These are phyloP conservation scores for Aspergillus tanneri DNA, from an alignment of 2,329 filamentous ascomycete species.

Conservation along the genomic window DNA sequence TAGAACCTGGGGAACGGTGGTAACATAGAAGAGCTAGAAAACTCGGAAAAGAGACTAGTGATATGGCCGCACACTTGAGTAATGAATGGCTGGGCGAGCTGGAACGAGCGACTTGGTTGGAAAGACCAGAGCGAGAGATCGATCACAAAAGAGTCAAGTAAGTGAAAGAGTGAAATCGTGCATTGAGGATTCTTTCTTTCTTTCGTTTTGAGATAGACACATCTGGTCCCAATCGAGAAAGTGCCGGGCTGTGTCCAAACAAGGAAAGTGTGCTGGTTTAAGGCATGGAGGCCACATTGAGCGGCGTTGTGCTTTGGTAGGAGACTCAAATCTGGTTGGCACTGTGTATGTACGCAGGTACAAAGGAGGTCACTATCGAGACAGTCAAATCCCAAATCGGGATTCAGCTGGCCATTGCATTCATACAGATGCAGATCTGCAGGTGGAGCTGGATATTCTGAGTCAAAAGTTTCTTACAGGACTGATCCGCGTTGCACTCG, in stretches of 20 bases:
- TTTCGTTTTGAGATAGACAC: no score
- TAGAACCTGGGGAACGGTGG: slow-evolving; percentile 40
- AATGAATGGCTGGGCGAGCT: background rate
- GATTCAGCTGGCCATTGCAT: slow-evolving; percentile 36
- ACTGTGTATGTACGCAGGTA: no score
- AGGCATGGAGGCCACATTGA: no score
- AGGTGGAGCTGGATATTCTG: slow-evolving; percentile 36
- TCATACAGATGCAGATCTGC: slow-evolving; percentile 39
- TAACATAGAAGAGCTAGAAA: slow-evolving; percentile 6
- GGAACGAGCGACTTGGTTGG: background rate
- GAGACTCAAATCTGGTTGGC: no score
- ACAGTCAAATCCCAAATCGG: slow-evolving; percentile 37
- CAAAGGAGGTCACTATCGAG: no score
- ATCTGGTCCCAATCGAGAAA: no score
- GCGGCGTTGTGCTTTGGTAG: no score
- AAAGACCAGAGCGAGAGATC: background rate
- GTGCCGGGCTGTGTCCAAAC: no score
- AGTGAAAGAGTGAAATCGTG: background rate
- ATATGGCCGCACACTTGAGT: slow-evolving; percentile 4
- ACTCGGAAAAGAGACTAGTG: background rate
- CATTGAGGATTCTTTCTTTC: no score
- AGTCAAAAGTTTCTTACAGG: slow-evolving; percentile 39
- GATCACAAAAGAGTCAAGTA: background rate
- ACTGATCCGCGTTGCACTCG: slow-evolving; percentile 44
- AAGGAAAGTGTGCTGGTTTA: no score